phyloP scores from a whole-genome alignment of 2,329 filamentous ascomycete genomes.

The Talaromyces atroroseus region DNA sequence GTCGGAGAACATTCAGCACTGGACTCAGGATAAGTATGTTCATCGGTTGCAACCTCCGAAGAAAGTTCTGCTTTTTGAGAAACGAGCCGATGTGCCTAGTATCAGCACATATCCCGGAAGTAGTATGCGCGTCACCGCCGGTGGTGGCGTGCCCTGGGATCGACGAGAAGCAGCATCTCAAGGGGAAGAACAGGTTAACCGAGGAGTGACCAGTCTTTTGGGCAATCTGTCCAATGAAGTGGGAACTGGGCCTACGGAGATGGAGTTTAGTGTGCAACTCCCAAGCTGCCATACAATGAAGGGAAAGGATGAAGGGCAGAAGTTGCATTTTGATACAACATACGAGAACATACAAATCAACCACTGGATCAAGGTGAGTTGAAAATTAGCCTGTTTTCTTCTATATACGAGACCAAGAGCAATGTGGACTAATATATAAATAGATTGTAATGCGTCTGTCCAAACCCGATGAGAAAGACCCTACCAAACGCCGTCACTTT shows the following conservation, averaged over 20 bases:
- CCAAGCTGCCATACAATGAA: conserved; percentile 82
- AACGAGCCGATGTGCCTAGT: conserved; percentile 71
- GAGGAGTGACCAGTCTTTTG: conserved; percentile 63
- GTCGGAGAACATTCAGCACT: conserved; percentile 87
- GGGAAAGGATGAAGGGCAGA: conserved; percentile 60
- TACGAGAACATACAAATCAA: conserved; percentile 92
- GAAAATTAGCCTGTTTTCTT: background rate
- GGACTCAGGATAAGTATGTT: conserved; percentile 77
- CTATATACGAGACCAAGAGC: background rate
- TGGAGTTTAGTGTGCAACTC: conserved; percentile 89
- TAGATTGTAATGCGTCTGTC: conserved; percentile 91
- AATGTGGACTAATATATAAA: background rate
- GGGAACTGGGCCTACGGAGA: conserved; percentile 81
- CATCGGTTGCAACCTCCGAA: conserved; percentile 77
- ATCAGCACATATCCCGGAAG: conserved; percentile 69
- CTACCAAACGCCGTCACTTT: conserved; percentile 76
- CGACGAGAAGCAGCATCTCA: conserved; percentile 51
- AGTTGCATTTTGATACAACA: conserved; percentile 82
- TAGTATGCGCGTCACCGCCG: conserved; percentile 68
- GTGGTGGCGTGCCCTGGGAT: conserved; percentile 70
- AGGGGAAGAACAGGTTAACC: conserved; percentile 51
- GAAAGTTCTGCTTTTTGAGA: conserved; percentile 84
- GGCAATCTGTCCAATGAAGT: conserved; percentile 72
- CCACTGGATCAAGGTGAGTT: conserved; percentile 86
- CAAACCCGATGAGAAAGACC: conserved; percentile 71